Percentiles rank a stretch among this genome's conserved stretches.
These are phyloP conservation scores for Alternaria sp. DNA, from an alignment of 2,329 filamentous ascomycete species.

Conservation along the genomic window DNA sequence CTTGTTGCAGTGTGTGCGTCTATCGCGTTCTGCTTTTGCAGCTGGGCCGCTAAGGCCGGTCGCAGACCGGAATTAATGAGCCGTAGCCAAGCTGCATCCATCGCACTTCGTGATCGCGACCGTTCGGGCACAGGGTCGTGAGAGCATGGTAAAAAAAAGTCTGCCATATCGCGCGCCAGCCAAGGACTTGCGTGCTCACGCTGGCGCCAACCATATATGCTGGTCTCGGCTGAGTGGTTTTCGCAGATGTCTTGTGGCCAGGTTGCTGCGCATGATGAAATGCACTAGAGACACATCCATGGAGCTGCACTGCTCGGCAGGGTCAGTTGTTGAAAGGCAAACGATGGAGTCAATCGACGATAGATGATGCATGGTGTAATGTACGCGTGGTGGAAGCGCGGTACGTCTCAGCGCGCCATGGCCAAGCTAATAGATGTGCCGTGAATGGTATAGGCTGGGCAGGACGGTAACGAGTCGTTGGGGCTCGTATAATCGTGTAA, in stretches of 20 bases:
- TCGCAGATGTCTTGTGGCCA: conserved; percentile 13
- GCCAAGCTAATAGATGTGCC: conserved; percentile 42
- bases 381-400: conserved; percentile 40
- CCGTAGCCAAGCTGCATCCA: conserved; percentile 13
- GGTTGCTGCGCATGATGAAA: conserved; percentile 25
- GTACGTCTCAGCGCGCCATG: conserved; percentile 45
- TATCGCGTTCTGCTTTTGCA: conserved; percentile 14
- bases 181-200: conserved; percentile 19
- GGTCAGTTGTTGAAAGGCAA: conserved; percentile 26
- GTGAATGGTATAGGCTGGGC: conserved; percentile 31
- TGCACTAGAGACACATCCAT: conserved; percentile 29
- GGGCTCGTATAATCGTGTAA: conserved; percentile 23
- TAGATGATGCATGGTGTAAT: conserved; percentile 29
- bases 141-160: conserved; percentile 9
- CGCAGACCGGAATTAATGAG: conserved; percentile 6
- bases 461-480: conserved; percentile 28
- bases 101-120: neutral
- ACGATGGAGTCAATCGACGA: conserved; percentile 33
- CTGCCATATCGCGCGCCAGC: conserved; percentile 10
- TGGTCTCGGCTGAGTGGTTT: conserved; percentile 15
- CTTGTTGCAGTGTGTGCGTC: conserved; percentile 13
- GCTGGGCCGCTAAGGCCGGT: conserved; percentile 3
- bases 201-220: conserved; percentile 16
- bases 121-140: conserved; percentile 2
- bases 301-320: conserved; percentile 24